Conservation (phyloP, 139 green algal species). For the Chlorella ohadii region DNA sequence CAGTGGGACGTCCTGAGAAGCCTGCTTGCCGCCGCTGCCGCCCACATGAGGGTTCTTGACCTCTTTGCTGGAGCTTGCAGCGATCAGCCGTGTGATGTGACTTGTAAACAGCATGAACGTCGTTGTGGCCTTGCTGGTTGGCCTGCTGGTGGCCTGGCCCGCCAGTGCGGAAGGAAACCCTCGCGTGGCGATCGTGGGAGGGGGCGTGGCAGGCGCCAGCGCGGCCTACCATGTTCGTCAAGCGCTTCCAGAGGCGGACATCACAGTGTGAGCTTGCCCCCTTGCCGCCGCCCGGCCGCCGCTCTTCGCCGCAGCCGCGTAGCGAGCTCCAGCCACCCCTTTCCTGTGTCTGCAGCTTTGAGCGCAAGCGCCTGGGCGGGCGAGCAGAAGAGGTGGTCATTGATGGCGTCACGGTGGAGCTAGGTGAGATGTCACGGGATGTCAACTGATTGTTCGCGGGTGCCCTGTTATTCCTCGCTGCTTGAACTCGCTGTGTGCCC, state of each 20-base stretch:
- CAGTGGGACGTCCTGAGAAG: too few species aligned
- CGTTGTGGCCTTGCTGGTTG: background rate
- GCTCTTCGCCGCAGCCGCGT: background rate
- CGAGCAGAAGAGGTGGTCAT: background rate
- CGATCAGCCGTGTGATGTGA: background rate
- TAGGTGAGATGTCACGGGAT: background rate
- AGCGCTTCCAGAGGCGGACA: slow-evolving; percentile 2
- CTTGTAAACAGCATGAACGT: background rate
- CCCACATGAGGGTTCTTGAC: background rate
- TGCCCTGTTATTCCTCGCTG: too few species aligned
- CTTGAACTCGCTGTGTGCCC: too few species aligned
- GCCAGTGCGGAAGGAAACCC: too few species aligned
- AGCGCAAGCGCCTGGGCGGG: slow-evolving; percentile 1
- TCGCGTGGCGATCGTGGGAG: slow-evolving; percentile 57
- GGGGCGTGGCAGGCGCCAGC: slow-evolving; percentile 55
- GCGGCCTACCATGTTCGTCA: slow-evolving; percentile 45
- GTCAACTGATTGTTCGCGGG: too few species aligned
- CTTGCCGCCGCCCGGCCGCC: background rate
- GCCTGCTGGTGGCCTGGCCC: background rate
- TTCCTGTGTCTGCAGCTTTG: background rate
- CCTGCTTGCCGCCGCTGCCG: background rate
- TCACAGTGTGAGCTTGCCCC: slow-evolving; percentile 40
- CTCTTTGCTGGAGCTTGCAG: background rate
- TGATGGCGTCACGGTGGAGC: background rate
- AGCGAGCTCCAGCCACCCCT: background rate